phyloP scores from a whole-genome alignment of 2,329 filamentous ascomycete species.

The Teratosphaeria epicoccoides region DNA sequence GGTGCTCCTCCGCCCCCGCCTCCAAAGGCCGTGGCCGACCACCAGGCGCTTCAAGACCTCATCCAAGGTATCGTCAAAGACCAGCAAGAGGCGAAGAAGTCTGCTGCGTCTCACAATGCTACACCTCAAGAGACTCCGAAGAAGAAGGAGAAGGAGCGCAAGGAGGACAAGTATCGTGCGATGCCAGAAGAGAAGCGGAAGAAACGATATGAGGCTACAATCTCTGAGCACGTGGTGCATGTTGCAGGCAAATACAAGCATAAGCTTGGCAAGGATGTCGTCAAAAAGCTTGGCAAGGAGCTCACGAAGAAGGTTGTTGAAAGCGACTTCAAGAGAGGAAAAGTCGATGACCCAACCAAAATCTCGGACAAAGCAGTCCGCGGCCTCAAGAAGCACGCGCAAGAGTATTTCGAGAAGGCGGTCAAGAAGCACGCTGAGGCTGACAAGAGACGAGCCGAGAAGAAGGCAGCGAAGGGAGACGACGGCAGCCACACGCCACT shows the following conservation, averaged over 20 bases:
- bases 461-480: constrained; percentile 25
- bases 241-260: constrained; percentile 79
- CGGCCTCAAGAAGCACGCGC: constrained; percentile 73
- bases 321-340: constrained; percentile 80
- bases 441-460: constrained; percentile 53
- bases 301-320: constrained; percentile 74
- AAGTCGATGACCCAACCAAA: constrained; percentile 71
- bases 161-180: constrained; percentile 61
- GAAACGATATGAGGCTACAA: constrained; percentile 86
- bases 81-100: constrained; percentile 35
- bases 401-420: constrained; percentile 78
- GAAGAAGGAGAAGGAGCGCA: constrained; percentile 37
- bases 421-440: constrained; percentile 62
- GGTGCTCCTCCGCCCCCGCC: constrained; percentile 46
- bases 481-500: constrained; percentile 17
- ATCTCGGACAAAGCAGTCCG: constrained; percentile 68
- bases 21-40: constrained; percentile 58
- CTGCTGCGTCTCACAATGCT: constrained; percentile 44
- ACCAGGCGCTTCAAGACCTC: constrained; percentile 64
- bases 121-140: constrained; percentile 54
- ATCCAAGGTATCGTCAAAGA: constrained; percentile 61
- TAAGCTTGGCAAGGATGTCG: constrained; percentile 71
- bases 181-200: constrained; percentile 74
- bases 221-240: constrained; percentile 75
- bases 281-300: constrained; percentile 56